Percentiles rank a stretch among this genome's conserved stretches.
These are phyloP conservation scores for Theobroma grandiflorum DNA, from an alignment of 441 rosid genomes.

Conservation along the genomic window DNA sequence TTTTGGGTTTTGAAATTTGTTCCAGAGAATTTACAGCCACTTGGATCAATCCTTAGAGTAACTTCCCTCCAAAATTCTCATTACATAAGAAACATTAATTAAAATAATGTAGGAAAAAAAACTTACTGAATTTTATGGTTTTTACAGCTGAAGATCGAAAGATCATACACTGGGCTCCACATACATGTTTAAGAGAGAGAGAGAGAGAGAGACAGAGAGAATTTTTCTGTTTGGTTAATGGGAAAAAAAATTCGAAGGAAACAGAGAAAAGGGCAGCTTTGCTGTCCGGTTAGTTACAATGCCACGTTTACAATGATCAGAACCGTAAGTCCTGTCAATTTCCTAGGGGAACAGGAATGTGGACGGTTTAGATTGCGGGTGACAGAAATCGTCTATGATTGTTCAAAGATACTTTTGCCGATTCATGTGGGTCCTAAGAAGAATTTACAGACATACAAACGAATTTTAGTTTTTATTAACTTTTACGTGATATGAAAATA, in stretches of 20 bases:
- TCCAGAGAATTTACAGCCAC: not conserved
- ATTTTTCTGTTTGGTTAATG: conserved; percentile 3
- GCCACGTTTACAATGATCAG: not conserved
- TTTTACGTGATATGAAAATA: too few species aligned
- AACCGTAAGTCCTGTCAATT: not conserved
- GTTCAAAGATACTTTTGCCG: too few species aligned
- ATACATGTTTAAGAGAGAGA: not conserved
- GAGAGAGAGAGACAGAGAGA: not conserved
- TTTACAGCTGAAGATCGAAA: conserved; percentile 3
- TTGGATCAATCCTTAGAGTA: not conserved
- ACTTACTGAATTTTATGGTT: conserved; percentile 16
- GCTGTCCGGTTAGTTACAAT: not conserved
- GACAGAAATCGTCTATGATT: not conserved
- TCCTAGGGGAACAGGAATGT: not conserved
- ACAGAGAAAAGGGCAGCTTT: not conserved
- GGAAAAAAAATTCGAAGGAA: not conserved
- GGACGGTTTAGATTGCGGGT: not conserved
- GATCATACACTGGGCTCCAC: conserved; percentile 14
- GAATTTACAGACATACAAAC: too few species aligned
- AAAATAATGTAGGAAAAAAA: not conserved
- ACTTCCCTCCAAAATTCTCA: not conserved
- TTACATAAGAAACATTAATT: not conserved
- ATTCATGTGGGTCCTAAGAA: too few species aligned
- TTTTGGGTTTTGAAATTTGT: not conserved
- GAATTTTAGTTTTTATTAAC: too few species aligned